Conservation (phyloP, 257 asterid species). For the Solanum sitiens region DNA sequence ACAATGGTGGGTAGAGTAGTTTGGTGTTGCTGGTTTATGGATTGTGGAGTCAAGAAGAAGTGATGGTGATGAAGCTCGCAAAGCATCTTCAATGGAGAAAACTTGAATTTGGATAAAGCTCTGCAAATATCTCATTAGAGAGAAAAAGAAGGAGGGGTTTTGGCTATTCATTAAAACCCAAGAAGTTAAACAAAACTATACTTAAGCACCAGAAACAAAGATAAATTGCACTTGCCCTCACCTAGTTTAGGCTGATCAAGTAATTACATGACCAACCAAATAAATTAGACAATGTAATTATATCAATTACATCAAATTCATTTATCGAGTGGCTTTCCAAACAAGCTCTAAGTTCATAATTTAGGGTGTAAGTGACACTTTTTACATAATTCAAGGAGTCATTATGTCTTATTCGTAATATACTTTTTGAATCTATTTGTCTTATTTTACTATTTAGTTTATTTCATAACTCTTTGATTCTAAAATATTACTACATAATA, state of each 20-base stretch:
- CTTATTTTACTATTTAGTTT: background rate
- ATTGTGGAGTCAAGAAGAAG: slow-evolving; percentile 1
- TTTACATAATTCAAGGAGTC: too few relatives aligned
- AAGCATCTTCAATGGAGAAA: slow-evolving; percentile 26
- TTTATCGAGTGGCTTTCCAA: too few relatives aligned
- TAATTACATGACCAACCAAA: too few relatives aligned
- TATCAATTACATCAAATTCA: too few relatives aligned
- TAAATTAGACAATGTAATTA: too few relatives aligned
- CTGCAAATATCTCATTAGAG: background rate
- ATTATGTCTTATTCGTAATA: background rate
- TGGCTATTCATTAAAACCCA: background rate
- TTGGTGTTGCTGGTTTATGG: slow-evolving; percentile 1
- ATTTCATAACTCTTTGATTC: too few relatives aligned
- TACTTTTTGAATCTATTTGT: too few relatives aligned
- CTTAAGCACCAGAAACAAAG: background rate
- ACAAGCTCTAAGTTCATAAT: background rate
- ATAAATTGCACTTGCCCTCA: background rate
- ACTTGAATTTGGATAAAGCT: slow-evolving; percentile 14
- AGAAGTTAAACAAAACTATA: background rate
- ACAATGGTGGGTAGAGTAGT: slow-evolving; percentile 13
- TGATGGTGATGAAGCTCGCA: slow-evolving; percentile 36
- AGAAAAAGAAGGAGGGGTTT: background rate
- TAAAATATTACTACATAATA: too few relatives aligned
- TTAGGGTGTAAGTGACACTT: background rate
- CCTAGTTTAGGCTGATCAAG: background rate